Evolutionary conservation across 176 grass and related monocot species (phyloP).

Genomic region (Raddia distichophylla): DNA sequence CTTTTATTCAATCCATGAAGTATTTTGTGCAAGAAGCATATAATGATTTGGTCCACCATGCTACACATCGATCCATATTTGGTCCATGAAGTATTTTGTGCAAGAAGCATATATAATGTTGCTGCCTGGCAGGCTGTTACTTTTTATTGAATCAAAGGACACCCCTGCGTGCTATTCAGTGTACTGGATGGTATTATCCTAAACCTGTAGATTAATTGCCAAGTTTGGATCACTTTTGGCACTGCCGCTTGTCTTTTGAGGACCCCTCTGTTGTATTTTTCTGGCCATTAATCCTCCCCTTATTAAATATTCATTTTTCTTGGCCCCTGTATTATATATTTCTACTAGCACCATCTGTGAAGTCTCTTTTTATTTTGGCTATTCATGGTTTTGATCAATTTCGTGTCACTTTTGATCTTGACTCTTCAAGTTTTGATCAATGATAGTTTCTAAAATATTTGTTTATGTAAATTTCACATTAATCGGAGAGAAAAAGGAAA

Average conservation of each 20-base stretch:
- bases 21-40: conserved; percentile 23
- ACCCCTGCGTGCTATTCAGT: background rate
- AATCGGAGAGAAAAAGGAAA: no score
- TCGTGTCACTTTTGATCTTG: no score
- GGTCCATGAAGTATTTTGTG: background rate
- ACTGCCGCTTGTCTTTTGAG: conserved; percentile 29
- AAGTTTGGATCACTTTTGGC: conserved; percentile 7
- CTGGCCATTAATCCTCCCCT: no score
- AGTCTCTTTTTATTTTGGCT: no score
- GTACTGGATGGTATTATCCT: background rate
- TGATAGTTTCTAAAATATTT: no score
- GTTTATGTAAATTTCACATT: no score
- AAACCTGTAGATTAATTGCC: background rate
- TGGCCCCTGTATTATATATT: background rate
- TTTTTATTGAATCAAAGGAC: conserved; percentile 8
- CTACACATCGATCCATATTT: background rate
- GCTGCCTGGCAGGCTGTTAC: background rate
- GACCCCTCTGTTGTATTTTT: background rate
- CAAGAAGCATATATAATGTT: background rate
- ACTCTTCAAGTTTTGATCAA: no score
- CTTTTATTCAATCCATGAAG: conserved; percentile 8
- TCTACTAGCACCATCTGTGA: background rate
- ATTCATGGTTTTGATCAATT: no score
- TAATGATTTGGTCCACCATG: conserved; percentile 33
- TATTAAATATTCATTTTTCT: background rate